Percentiles rank a stretch among this genome's conserved stretches.
Conservation (phyloP, 306 rosid genomes). For the Luffa acutangula region DNA sequence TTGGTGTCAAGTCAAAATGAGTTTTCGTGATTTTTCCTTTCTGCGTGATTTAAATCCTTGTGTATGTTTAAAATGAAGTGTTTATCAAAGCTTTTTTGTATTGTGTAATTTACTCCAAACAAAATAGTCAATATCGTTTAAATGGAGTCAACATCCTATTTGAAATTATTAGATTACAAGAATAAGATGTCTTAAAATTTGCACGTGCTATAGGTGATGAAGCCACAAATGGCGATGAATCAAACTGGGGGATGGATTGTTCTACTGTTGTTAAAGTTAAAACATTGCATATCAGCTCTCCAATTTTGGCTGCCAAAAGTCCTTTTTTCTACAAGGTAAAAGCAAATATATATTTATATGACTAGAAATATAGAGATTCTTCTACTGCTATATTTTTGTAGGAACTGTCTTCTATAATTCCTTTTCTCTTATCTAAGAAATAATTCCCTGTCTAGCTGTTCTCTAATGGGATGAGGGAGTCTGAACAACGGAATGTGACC, state of each 20-base stretch:
- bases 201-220: constrained; percentile 55
- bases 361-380: background rate
- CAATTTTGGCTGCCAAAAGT: constrained; percentile 97
- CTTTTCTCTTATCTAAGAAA: background rate
- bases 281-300: constrained; percentile 88
- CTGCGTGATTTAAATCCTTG: background rate
- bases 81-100: background rate
- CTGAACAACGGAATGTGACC: constrained; percentile 82
- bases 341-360: background rate
- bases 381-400: background rate
- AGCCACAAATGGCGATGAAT: constrained; percentile 59
- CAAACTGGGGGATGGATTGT: constrained; percentile 71
- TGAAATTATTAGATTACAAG: background rate
- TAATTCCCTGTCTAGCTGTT: constrained; percentile 45
- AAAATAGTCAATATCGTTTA: background rate
- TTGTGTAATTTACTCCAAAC: background rate
- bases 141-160: background rate
- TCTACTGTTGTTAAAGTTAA: constrained; percentile 64
- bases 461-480: constrained; percentile 97
- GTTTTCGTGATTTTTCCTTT: background rate
- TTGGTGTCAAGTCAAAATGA: background rate
- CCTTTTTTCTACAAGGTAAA: constrained; percentile 90
- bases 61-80: background rate
- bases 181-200: background rate
- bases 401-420: background rate